Conservation (phyloP, 2,329 filamentous ascomycete species). For the Anthostomella pinea region DNA sequence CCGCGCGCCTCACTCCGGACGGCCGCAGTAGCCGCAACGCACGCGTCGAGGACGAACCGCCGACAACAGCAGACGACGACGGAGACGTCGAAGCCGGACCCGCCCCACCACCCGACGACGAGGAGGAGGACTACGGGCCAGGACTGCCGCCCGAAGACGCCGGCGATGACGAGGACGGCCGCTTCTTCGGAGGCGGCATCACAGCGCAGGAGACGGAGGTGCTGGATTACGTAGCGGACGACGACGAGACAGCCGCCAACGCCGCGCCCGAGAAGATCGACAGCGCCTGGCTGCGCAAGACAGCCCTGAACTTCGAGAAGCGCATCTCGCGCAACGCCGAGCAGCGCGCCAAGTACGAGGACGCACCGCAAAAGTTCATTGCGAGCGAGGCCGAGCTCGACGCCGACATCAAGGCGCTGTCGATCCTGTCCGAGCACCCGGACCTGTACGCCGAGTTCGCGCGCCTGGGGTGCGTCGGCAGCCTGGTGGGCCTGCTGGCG, state of each 20-base stretch:
- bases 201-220: conserved; percentile 76
- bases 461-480: conserved; percentile 37
- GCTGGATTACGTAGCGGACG: conserved; percentile 77
- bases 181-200: conserved; percentile 93
- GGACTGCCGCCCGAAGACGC: conserved; percentile 27
- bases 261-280: conserved; percentile 72
- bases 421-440: conserved; percentile 82
- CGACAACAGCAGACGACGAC: conserved; percentile 31
- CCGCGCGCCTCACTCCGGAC: conserved; percentile 52
- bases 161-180: conserved; percentile 80
- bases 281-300: conserved; percentile 74
- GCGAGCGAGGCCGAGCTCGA: conserved; percentile 77
- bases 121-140: conserved; percentile 32
- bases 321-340: conserved; percentile 89
- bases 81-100: conserved; percentile 47
- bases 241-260: conserved; percentile 34
- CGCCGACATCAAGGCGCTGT: conserved; percentile 79
- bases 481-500: conserved; percentile 76
- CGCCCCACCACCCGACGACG: conserved; percentile 49
- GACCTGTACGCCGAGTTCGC: conserved; percentile 44
- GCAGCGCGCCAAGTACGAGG: conserved; percentile 59
- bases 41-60: conserved; percentile 41
- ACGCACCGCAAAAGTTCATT: conserved; percentile 31
- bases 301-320: conserved; percentile 82
- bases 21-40: conserved; percentile 40